Base-by-base conservation (phyloP, 768 basidiomycete species). In the Collybia nuda region DNA sequence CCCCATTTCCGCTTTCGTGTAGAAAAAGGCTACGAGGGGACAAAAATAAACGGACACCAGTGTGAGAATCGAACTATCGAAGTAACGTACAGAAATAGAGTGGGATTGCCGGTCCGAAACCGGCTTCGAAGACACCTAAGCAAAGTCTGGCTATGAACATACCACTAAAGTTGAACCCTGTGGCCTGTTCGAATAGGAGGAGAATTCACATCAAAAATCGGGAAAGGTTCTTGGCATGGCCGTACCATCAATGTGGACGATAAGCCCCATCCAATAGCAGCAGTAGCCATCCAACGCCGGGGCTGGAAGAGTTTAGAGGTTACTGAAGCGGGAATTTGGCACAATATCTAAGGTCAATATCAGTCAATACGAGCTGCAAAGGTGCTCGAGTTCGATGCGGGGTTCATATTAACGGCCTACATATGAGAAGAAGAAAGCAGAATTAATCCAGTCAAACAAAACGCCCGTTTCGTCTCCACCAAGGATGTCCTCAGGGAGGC, bases 361-460 rank as follows among this genome's bases (percentile, higher is more conserved):
- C 7, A 15, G 19, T 50, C 7, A 40, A 40, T 4, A n/a, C n/a
- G 12, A 29, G n/a, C 9, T 29, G 19, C 14, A 19, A 40, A 37
- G 9, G n/a, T 19, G 5, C 28, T 36, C 19, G 24, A 19, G 41
- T 17, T n/a, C 17, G 11, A 12, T 7, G n/a, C 14, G 12, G 3
- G 28, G 5, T 6, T 37, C 18, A 15, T 17, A 21, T 15, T 28
- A 11, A 26, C 24, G 14, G 67, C 79, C 50, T 50, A 86, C 88
- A 63, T 90, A 91, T 54, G 90, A 82, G 66, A 91, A 82, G 67
- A 85, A 91, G 69, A 91, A 92, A 6, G 77, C 75, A 1, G 88
- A 85, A 50, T 84, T 86, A 39, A 88, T 67, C 88, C 87, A 90
- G 61, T 88, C 88, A 59, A 88, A 90, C n/a, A 82, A 70, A 19